A percentile compares a stretch with the other conserved stretches of the same genome.
These are phyloP conservation scores for Iberis pinnata DNA, from an alignment of 345 rosid species.

Conservation along the genomic window DNA sequence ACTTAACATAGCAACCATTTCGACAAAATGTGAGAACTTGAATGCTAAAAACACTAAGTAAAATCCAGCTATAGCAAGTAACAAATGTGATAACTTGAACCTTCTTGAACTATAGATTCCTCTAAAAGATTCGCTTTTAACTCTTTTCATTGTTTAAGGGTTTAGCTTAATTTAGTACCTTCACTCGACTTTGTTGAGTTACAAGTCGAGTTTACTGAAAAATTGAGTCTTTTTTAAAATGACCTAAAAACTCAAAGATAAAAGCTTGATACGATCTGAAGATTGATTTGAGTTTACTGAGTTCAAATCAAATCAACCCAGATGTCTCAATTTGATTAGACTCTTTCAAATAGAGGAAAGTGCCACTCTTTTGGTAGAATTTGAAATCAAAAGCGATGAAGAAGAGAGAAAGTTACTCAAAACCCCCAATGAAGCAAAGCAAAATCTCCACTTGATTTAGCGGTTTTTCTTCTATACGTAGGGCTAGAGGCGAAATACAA, in stretches of 20 bases:
- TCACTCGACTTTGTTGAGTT: constrained; percentile 21
- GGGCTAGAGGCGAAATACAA: constrained; percentile 2
- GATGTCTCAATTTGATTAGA: constrained; percentile 4
- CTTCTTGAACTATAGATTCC: constrained; percentile 40
- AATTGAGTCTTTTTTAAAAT: constrained; percentile 17
- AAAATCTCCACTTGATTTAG: constrained; percentile 13
- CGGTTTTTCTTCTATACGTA: constrained; percentile 17
- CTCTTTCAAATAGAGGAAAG: background rate
- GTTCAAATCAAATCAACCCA: constrained; percentile 21
- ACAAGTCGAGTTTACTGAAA: constrained; percentile 4
- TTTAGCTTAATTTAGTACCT: constrained; percentile 24
- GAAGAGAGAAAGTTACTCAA: background rate
- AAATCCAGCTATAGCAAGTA: constrained; percentile 52
- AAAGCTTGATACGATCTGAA: constrained; percentile 21
- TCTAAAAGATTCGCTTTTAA: constrained; percentile 49
- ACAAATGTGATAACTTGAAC: constrained; percentile 69
- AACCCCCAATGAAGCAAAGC: constrained; percentile 2
- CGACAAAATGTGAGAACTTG: constrained; percentile 76
- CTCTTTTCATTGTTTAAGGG: constrained; percentile 56
- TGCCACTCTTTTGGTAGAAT: background rate
- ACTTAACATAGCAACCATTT: constrained; percentile 57
- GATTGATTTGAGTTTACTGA: background rate
- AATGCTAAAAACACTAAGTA: constrained; percentile 72
- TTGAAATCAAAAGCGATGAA: background rate
- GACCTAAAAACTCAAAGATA: background rate